These are phyloP conservation scores for Aspergillus sp. DNA, from an alignment of 2,329 filamentous ascomycete genomes.

Conservation along the genomic window DNA sequence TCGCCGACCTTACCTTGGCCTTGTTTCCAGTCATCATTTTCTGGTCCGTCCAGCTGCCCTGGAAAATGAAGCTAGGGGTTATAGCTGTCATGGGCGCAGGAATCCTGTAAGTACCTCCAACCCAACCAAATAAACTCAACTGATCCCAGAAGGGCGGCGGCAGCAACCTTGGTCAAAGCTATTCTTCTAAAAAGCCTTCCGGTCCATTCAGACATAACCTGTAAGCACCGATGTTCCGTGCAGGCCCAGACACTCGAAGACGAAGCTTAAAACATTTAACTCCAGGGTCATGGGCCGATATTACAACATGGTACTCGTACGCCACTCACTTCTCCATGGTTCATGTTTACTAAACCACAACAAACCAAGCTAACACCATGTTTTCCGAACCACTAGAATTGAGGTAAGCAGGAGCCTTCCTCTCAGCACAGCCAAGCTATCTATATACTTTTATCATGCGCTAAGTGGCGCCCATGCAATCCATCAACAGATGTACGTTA, in stretches of 20 bases:
- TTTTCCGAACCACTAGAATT: too few species aligned
- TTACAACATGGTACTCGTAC: constrained; percentile 22
- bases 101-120: constrained; percentile 3
- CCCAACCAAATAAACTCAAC: too few species aligned
- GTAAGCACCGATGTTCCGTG: neutral
- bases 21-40: constrained; percentile 16
- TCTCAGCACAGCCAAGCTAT: too few species aligned
- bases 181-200: constrained; percentile 16
- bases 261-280: neutral
- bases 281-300: constrained; percentile 18
- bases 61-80: constrained; percentile 15
- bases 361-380: too few species aligned
- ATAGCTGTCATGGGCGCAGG: constrained; percentile 16
- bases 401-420: too few species aligned
- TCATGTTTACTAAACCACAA: too few species aligned
- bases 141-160: constrained; percentile 1
- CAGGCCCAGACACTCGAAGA: too few species aligned
- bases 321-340: neutral
- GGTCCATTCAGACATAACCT: constrained; percentile 17
- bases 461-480: too few species aligned
- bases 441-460: too few species aligned
- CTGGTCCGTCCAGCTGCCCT: constrained; percentile 10
- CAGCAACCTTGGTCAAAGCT: constrained; percentile 14
- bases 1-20: constrained; percentile 17
- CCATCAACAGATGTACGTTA: constrained; percentile 14